Base-by-base conservation (phyloP, 1,284 basidiomycete genomes). In the Leccinum subrobustum region DNA sequence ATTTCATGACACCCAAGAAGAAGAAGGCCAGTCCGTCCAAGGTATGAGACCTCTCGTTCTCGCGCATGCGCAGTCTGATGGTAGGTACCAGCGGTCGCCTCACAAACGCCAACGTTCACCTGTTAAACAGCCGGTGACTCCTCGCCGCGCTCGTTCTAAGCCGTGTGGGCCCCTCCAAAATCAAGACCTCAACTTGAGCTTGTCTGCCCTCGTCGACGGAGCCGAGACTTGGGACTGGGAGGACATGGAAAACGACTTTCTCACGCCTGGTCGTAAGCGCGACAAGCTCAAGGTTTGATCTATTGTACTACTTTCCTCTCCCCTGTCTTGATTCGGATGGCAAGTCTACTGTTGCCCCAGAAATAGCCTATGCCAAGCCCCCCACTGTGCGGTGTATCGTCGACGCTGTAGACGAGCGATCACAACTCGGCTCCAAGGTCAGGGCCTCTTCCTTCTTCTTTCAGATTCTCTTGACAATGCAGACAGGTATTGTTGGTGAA, bases 301-400 rank as follows among this genome's bases (percentile, higher is more conserved):
- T 59, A 8, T 31, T 0, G 3, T n/a, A 6, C 29, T 11, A 6
- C 6, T 0, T 20, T 6, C 6, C 2, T 12, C 1, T 42, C 37
- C 3, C 44, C 20, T n/a, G n/a, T 59, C 33, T 54, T 61, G 4
- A 65, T 20, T 25, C n/a, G 8, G 20, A 12, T 3, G 20, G 39
- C 60, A 44, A 69, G 71, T 63, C 50, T 48, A 52, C 60, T 39
- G 50, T 70, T 29, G 58, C 63, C 52, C 64, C 64, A 31, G 66
- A 59, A 52, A 54, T 58, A 59, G 53, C 56, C 25, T 77, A 75
- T 65, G 65, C 61, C 8, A 75, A 68, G 50, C 68, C 73, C 27
- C 70, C 73, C 23, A 80, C 76, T 61, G 81, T 80, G n/a, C 79
- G 86, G 23, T 87, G 85, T 65, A 67, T 76, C 9, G 81, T 86